phyloP scores from a whole-genome alignment of 2,329 filamentous ascomycete genomes.

The Hirsutella rhossiliensis region DNA sequence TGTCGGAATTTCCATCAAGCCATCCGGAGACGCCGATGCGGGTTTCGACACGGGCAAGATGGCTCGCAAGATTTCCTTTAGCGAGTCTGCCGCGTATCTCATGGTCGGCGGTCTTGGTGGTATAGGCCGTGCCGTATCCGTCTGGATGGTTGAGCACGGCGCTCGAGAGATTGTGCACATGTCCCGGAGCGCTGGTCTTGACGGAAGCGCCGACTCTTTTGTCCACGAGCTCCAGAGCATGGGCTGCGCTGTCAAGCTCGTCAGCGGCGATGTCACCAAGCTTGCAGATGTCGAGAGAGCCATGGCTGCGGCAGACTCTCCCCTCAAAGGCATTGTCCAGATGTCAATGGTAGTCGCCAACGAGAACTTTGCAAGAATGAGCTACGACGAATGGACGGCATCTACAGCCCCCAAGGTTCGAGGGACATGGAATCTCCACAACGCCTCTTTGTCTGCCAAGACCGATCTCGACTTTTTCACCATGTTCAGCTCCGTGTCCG shows the following conservation, averaged over 20 bases:
- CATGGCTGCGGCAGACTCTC: not conserved
- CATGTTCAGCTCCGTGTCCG: constrained; percentile 14
- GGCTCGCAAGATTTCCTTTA: not conserved
- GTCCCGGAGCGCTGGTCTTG: constrained; percentile 3
- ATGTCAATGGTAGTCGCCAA: constrained; percentile 14
- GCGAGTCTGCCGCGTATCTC: constrained; percentile 8
- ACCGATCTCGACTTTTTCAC: constrained; percentile 17
- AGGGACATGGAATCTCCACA: constrained; percentile 20
- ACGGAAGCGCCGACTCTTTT: not conserved
- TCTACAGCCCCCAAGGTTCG: constrained; percentile 15
- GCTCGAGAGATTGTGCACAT: constrained; percentile 2
- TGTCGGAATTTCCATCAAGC: constrained; percentile 2
- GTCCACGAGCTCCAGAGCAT: not conserved
- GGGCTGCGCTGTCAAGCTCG: not conserved
- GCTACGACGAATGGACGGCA: constrained; percentile 11
- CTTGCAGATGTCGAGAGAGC: not conserved
- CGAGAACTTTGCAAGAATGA: not conserved
- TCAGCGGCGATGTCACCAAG: constrained; percentile 13
- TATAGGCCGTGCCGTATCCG: not conserved
- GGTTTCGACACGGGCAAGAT: not conserved
- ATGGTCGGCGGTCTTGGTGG: constrained; percentile 6
- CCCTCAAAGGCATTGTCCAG: constrained; percentile 2
- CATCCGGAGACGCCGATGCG: not conserved
- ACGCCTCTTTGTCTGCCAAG: constrained; percentile 3
- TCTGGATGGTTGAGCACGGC: constrained; percentile 1